Evolutionary conservation across 495 filamentous ascomycete species (phyloP), one percentile per base, ranked within the genome.

Genomic region (Entonaema liquescens): DNA sequence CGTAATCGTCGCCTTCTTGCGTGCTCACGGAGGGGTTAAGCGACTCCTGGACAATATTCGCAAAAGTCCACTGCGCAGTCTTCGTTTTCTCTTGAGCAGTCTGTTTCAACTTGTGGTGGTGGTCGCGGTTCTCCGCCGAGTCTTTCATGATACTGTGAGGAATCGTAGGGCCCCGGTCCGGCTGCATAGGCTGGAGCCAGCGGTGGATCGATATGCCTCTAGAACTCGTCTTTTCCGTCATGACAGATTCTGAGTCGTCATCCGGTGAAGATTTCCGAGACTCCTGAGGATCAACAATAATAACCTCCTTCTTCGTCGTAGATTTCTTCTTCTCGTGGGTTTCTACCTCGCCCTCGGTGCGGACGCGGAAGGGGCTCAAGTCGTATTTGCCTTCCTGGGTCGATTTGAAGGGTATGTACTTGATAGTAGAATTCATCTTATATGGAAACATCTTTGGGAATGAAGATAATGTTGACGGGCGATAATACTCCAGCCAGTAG

Each of bases 401-500:
- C 6, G 86, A 84, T 52, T 89, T 89, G 58, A 94, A 83, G 5
- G 93, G 92, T 9, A 95, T 87, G 77, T 94, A 94, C 65, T 88
- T 89, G 53, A 93, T 83, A 0, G 91, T 93, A 0, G 91, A 94
- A 75, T 97, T 97, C 85, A 98, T 91, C 72, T 91, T 92, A 80
- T 89, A 96, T 0, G 93, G 87, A 74, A 96, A 97, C 70, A 97
- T 89, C 79, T 97, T 98, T 8, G 86, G 83, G 65, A 98, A 92
- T 0, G 93, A 93, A 0, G 94, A 95, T 5, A 98, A 78, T 0
- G 91, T 90, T 13, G 91, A 85, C 1, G 95, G 96, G 8, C 93
- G 89, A 77, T 99, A 99, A 76, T 97, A 98, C 71, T 98, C 95
- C n/a, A 95, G 83, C 96, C 96, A 99, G 78, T 96, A 98, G 74